Percentiles rank a stretch among this genome's conserved stretches.
Conservation (phyloP, 805 yeast genomes). For the Metschnikowia bowlesiae region DNA sequence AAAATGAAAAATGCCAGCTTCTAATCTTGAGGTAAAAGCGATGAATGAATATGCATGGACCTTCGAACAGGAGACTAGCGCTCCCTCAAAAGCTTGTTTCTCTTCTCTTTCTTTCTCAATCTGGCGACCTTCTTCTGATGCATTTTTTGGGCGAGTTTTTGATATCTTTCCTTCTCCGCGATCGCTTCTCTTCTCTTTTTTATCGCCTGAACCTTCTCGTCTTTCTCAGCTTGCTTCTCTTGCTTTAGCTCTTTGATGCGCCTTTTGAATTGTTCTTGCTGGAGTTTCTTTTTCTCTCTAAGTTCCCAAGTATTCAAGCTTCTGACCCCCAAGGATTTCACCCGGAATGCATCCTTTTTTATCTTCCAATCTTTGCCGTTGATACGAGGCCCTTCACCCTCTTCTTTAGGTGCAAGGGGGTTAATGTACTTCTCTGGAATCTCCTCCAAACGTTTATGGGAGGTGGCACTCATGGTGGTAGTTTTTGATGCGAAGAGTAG, state of each 20-base stretch:
- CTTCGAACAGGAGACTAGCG: conserved; percentile 42
- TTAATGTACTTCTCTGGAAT: conserved; percentile 35
- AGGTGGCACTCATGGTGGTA: conserved; percentile 29
- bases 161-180: conserved; percentile 88
- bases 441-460: conserved; percentile 25
- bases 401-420: conserved; percentile 31
- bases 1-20: background rate
- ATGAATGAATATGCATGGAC: background rate
- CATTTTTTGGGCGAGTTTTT: conserved; percentile 77
- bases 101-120: conserved; percentile 84
- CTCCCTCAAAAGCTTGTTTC: conserved; percentile 88
- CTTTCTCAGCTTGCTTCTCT: conserved; percentile 64
- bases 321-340: conserved; percentile 54
- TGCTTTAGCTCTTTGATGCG: conserved; percentile 69
- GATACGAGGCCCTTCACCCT: conserved; percentile 46
- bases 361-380: conserved; percentile 73
- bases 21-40: background rate
- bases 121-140: conserved; percentile 90
- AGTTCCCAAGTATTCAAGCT: conserved; percentile 53
- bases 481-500: conserved; percentile 3
- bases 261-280: conserved; percentile 62
- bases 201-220: conserved; percentile 48
- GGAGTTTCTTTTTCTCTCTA: conserved; percentile 61
- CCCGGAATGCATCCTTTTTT: conserved; percentile 63
- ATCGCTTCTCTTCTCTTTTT: conserved; percentile 75